phyloP scores from a whole-genome alignment of 148 eudicot genomes.

The Rhododendron simsii region DNA sequence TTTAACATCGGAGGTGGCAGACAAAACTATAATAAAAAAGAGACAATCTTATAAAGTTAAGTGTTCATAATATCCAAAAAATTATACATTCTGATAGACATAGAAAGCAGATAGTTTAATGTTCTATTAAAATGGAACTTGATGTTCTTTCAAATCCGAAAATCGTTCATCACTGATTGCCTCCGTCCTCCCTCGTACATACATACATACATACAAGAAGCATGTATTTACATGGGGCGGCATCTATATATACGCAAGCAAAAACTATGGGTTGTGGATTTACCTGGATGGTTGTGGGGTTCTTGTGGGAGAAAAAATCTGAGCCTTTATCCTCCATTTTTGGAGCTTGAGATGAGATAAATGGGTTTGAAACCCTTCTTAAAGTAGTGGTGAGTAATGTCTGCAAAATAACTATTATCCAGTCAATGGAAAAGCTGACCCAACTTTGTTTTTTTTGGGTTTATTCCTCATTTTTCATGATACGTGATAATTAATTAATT shows the following conservation, averaged over 20 bases:
- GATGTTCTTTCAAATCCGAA: neutral
- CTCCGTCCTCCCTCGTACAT: no score
- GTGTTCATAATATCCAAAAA: no score
- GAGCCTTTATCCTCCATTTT: constrained; percentile 50
- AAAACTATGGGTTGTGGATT: neutral
- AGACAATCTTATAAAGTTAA: no score
- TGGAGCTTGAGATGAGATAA: neutral
- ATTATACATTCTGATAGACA: no score
- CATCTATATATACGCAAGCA: neutral
- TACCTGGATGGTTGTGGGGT: constrained; percentile 75
- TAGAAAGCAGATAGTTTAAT: neutral
- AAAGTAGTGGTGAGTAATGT: neutral
- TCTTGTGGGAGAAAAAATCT: constrained; percentile 52
- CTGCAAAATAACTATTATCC: neutral
- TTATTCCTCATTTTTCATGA: neutral
- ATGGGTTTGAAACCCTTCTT: neutral
- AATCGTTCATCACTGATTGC: no score
- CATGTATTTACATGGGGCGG: neutral
- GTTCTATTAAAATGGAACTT: neutral
- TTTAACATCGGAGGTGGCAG: no score
- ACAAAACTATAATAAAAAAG: no score
- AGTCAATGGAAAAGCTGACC: neutral
- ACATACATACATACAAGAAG: neutral
- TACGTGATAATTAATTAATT: neutral
- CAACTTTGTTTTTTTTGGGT: neutral